These are phyloP conservation scores for Polytrichum formosum DNA, from an alignment of 225 moss, liverwort and hornwort species.

Conservation along the genomic window DNA sequence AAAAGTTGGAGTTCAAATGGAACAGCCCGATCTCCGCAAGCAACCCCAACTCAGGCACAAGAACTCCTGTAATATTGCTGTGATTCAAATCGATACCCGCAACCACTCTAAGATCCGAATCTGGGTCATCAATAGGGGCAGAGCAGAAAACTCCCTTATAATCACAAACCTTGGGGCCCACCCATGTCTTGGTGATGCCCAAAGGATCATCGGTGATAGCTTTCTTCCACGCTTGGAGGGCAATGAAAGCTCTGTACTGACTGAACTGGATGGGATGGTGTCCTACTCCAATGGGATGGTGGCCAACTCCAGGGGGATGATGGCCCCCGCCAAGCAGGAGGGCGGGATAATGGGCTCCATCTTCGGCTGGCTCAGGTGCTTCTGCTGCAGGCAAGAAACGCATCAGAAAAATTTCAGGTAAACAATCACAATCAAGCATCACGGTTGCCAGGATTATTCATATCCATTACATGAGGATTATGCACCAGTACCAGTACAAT, in stretches of 20 bases:
- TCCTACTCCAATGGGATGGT: constrained; percentile 48
- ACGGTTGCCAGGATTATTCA: neutral
- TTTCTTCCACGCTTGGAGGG: constrained; percentile 80
- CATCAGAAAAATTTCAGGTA: neutral
- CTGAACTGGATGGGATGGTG: constrained; percentile 40
- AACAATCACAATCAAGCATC: neutral
- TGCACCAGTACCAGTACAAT: neutral
- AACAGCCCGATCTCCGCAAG: constrained; percentile 68
- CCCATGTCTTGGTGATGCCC: constrained; percentile 61
- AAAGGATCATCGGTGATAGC: constrained; percentile 75
- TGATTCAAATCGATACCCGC: constrained; percentile 83
- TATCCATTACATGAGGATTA: neutral
- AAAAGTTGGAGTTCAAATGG: constrained; percentile 79
- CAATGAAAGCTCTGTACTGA: constrained; percentile 58
- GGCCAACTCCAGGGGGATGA: constrained; percentile 63
- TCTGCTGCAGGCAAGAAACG: constrained; percentile 6
- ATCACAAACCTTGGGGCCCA: constrained; percentile 65
- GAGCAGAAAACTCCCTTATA: constrained; percentile 85
- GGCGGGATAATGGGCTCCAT: constrained; percentile 50
- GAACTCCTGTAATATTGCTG: constrained; percentile 38
- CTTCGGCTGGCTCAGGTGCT: constrained; percentile 19
- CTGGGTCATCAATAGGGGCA: constrained; percentile 29
- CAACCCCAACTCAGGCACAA: constrained; percentile 63
- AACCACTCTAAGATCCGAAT: constrained; percentile 46
- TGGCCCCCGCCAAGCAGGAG: constrained; percentile 27